Evolutionary conservation across 108 stramenopile genomes (phyloP).

Genomic region (Nannochloropsis salina): DNA sequence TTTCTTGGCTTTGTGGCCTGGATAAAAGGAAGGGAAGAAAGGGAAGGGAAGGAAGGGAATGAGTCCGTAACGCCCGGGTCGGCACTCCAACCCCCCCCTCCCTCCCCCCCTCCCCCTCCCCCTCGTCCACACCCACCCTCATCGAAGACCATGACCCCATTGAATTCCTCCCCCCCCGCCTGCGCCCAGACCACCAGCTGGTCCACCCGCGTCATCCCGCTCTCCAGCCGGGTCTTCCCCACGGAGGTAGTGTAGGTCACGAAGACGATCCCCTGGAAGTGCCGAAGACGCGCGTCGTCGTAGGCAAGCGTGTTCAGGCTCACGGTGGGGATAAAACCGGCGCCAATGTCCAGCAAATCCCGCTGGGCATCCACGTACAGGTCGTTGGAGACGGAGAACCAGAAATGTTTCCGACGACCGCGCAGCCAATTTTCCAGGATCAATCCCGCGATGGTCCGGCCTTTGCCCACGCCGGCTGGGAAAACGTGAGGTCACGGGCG

Average conservation of each 20-base stretch:
- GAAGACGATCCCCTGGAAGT: constrained; percentile 48
- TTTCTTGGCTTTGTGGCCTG: constrained; percentile 72
- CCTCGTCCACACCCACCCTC: not conserved
- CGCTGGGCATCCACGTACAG: constrained; percentile 42
- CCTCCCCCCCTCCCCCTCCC: constrained; percentile 20
- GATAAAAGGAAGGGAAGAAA: constrained; percentile 52
- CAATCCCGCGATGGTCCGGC: constrained; percentile 51
- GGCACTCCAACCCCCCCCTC: not conserved
- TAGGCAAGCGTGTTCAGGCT: not conserved
- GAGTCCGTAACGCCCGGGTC: too few species aligned
- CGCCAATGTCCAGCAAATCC: constrained; percentile 44
- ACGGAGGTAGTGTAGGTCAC: constrained; percentile 61
- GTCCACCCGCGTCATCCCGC: constrained; percentile 52
- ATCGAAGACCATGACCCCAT: constrained; percentile 18
- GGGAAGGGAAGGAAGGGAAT: not conserved
- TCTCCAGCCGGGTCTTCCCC: not conserved
- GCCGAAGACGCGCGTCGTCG: constrained; percentile 27
- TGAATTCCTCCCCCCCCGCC: constrained; percentile 50
- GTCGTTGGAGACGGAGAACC: constrained; percentile 43
- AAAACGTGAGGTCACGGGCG: not conserved
- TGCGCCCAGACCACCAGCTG: constrained; percentile 59
- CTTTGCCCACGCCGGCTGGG: constrained; percentile 64
- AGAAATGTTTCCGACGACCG: constrained; percentile 44
- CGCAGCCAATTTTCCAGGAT: constrained; percentile 45
- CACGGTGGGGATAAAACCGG: not conserved